Evolutionary conservation across 2,329 filamentous ascomycete species (phyloP), one percentile per base, ranked within the genome.

Genomic region (Onygena corvina): DNA sequence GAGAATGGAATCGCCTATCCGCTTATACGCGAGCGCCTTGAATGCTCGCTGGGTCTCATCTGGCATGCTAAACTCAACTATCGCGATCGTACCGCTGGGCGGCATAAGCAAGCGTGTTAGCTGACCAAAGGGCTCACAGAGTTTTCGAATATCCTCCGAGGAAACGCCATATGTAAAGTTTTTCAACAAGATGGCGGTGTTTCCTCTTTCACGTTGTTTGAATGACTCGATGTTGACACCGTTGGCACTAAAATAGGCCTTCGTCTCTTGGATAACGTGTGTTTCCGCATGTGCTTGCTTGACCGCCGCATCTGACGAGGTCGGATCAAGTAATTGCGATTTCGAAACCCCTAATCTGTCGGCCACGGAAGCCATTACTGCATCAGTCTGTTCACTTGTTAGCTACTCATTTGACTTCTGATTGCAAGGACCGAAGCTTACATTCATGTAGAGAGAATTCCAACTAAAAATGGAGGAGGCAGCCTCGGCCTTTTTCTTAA

Each of bases 391-490:
- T 9, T 42, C 27, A n/a, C 31, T 45, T 25, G 18, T 47, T 27
- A 36, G 46, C 21, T n/a, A 25, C 21, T 25, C 7, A 36, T 18
- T 12, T 7, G 14, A 25, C 8, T 11, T n/a, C 5, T 6, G 33
- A 30, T 40, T 27, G 49, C 46, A 18, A 42, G 16, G 8, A 36
- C 6, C 34, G n/a, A 34, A 40, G 63, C 63, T 64, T 69, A 87
- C 84, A 67, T 84, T 95, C 85, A 98, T 93, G 67, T 92, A 98
- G n/a, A 98, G 73, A n/a, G 89, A 90, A 71, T 98, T 98, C 92
- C 92, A 98, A 64, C 90, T 94, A 70, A 96, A 96, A 1, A 78
- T 80, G 45, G 77, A 80, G 25, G 81, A 83, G 6, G 84, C 76
- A 18, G 89, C 86, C 59, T 90, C 83, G 46, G 82, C 76, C 68